phyloP scores from a whole-genome alignment of 78 protist genomes.

The Planoprotostelium fungivorum region DNA sequence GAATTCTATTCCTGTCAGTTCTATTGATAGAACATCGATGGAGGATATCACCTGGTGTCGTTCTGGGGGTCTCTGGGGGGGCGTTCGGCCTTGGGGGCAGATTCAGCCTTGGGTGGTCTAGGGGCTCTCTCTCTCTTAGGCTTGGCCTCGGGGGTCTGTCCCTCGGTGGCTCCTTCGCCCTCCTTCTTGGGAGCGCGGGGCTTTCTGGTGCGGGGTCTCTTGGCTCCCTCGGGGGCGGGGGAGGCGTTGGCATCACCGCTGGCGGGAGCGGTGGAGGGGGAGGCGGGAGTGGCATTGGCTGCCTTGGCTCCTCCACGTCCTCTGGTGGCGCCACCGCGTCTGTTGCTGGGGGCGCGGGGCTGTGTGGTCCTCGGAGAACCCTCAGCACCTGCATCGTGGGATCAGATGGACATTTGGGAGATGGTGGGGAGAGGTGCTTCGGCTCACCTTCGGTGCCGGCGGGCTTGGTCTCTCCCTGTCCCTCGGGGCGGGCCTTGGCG shows the following conservation, averaged over 20 bases:
- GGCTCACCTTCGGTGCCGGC: constrained; percentile 1
- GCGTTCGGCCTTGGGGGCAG: neutral
- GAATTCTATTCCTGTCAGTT: neutral
- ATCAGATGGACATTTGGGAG: neutral
- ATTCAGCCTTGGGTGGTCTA: neutral
- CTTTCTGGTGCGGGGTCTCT: neutral
- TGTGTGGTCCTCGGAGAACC: neutral
- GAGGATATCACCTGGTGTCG: too few relatives aligned
- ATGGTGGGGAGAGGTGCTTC: constrained; percentile 1
- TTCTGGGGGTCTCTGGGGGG: neutral
- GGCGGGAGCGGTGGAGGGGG: neutral
- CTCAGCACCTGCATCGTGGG: neutral
- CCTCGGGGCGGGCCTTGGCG: constrained; percentile 27
- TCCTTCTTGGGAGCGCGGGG: neutral
- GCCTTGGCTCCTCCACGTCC: constrained; percentile 1
- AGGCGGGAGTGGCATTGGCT: constrained; percentile 8
- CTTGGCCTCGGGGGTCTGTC: constrained; percentile 2
- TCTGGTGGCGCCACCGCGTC: neutral
- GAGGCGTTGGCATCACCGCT: constrained; percentile 13
- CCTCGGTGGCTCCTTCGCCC: neutral
- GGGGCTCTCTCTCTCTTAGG: constrained; percentile 20
- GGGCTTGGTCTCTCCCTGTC: constrained; percentile 2
- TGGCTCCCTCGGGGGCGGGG: constrained; percentile 20
- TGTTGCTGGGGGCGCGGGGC: neutral
- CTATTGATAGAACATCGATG: too few relatives aligned